Conservation (phyloP, 2,329 filamentous ascomycete genomes). For the Purpureocillium takamizusanense region DNA sequence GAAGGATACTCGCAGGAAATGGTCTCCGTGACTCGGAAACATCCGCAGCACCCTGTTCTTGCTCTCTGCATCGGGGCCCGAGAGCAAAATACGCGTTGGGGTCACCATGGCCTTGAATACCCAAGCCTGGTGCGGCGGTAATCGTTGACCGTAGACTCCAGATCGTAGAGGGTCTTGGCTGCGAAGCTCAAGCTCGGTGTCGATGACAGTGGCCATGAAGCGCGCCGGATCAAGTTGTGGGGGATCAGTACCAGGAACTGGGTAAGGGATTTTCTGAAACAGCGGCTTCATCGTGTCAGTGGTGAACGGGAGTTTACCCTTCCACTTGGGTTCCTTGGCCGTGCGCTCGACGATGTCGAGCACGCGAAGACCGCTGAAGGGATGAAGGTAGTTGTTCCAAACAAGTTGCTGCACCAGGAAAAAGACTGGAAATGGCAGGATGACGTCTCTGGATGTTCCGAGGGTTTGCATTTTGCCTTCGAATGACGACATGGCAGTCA, state of each 20-base stretch:
- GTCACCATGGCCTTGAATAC: constrained; percentile 51
- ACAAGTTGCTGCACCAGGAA: constrained; percentile 58
- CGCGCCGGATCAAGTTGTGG: constrained; percentile 25
- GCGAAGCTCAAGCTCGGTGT: constrained; percentile 30
- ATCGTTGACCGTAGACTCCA: constrained; percentile 13
- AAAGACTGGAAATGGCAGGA: constrained; percentile 41
- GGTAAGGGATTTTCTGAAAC: constrained; percentile 41
- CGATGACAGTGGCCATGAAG: constrained; percentile 29
- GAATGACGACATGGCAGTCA: constrained; percentile 20
- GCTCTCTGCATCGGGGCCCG: constrained; percentile 55
- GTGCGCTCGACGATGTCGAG: constrained; percentile 30
- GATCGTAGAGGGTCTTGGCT: constrained; percentile 13
- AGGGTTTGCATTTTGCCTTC: constrained; percentile 17
- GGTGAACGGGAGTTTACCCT: constrained; percentile 30
- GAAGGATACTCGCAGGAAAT: constrained; percentile 64
- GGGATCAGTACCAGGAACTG: constrained; percentile 40
- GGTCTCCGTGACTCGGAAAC: constrained; percentile 48
- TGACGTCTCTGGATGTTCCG: constrained; percentile 8
- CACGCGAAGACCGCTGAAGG: constrained; percentile 38
- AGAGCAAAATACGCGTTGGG: constrained; percentile 46
- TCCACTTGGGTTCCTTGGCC: constrained; percentile 14
- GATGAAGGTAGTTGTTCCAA: constrained; percentile 53
- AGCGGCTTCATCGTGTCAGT: constrained; percentile 45
- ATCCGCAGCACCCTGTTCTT: constrained; percentile 65
- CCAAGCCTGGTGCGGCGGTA: constrained; percentile 32